phyloP scores from a whole-genome alignment of 1,284 basidiomycete species.

The Ceratobasidium sp. region DNA sequence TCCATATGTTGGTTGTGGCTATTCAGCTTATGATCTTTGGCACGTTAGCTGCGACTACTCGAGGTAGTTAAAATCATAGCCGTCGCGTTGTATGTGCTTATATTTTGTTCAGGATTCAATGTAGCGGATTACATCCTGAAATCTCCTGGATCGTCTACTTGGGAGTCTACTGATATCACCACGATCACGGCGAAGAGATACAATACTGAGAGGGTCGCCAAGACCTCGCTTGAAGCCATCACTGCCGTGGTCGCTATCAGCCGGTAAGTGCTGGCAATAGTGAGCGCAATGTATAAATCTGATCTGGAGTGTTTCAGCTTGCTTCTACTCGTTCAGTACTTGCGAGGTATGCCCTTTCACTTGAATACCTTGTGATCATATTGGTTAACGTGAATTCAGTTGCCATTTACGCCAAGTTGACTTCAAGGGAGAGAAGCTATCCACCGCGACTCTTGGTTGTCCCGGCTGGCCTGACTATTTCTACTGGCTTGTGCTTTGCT shows the following conservation, averaged over 20 bases:
- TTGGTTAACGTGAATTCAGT: background rate
- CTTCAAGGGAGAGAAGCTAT: background rate
- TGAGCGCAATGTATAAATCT: background rate
- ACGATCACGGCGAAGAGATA: slow-evolving; percentile 17
- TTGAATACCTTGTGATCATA: background rate
- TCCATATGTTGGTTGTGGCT: slow-evolving; percentile 17
- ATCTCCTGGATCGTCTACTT: slow-evolving; percentile 18
- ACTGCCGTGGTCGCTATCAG: slow-evolving; percentile 19
- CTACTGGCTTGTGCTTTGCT: slow-evolving; percentile 16
- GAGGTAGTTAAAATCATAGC: background rate
- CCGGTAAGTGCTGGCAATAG: slow-evolving; percentile 10
- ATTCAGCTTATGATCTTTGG: slow-evolving; percentile 26
- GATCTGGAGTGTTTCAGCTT: background rate
- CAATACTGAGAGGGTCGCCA: slow-evolving; percentile 10
- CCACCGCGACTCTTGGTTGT: slow-evolving; percentile 26
- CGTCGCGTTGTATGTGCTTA: background rate
- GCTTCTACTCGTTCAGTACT: slow-evolving; percentile 20
- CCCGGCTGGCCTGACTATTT: slow-evolving; percentile 13
- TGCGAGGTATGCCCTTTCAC: slow-evolving; percentile 4
- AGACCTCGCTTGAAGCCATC: slow-evolving; percentile 19
- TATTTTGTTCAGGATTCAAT: slow-evolving; percentile 9
- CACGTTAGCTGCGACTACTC: slow-evolving; percentile 22
- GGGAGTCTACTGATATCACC: slow-evolving; percentile 3
- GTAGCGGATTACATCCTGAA: slow-evolving; percentile 34
- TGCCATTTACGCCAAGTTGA: slow-evolving; percentile 28